Base-by-base conservation (phyloP, 202 grass and related monocot species). In the Brachypodium distachyon region DNA sequence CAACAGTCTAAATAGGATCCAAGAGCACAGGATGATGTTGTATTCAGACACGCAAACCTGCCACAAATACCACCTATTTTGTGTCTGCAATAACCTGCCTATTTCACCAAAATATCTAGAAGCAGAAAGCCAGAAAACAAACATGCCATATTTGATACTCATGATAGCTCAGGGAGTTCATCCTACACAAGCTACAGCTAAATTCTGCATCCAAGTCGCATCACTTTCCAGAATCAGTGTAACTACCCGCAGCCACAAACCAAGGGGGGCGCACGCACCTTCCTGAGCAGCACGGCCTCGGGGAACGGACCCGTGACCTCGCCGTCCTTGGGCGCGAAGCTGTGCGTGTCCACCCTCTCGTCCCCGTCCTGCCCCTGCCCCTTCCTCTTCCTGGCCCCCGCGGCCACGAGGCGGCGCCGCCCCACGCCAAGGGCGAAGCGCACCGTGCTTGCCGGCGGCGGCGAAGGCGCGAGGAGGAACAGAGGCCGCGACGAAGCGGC, bases 261-360 rank as follows among this genome's bases (percentile, higher is more conserved):
- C 23, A 68, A 44, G 36, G 31, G 14, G 10, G 2, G 22, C 41
- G 16, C 39, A 75, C 62, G 12, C 36, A 96, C 89, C 88, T 91
- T 92, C 54, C 84, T 91, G 36, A 97, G 90, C 9, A 97, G 63
- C n/a, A 91, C 78, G 67, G 88, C 81, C 80, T 97, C 94, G 16
- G 90, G 90, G 74, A 97, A 93, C 22, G 83, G 73, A 6, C 89
- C 92, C 0, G 84, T 79, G 26, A 82, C 70, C 85, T 93, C 87
- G 25, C 79, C 82, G 6, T 12, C 72, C 79, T 87, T 89, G 39
- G 85, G 68, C 7, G 62, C 73, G 25, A 90, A 90, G 82, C 86
- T 88, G 55, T 88, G 86, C 29, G 43, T 23, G 76, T 88, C 86
- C 54, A 70, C 62, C 55, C 62, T 74, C 62, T 80, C 81, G 75